Evolutionary conservation across 2,329 filamentous ascomycete genomes (phyloP).

Genomic region (Ophiocordyceps australis): DNA sequence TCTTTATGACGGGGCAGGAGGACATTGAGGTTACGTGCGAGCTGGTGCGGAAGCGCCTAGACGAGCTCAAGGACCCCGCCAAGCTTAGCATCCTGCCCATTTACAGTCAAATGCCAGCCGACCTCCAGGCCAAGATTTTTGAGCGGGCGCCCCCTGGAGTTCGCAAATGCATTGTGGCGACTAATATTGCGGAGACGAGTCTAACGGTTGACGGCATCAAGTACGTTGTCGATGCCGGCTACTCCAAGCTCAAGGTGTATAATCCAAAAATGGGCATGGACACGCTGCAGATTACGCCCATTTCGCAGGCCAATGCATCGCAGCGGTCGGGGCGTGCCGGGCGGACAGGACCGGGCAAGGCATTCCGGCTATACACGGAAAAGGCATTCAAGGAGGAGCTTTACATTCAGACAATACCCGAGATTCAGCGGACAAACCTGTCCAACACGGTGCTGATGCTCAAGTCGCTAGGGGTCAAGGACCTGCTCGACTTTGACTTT

Average conservation of each 20-base stretch:
- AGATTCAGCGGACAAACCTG: constrained; percentile 92
- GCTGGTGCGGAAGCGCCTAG: constrained; percentile 70
- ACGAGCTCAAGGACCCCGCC: constrained; percentile 81
- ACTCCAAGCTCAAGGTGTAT: constrained; percentile 95
- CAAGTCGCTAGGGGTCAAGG: constrained; percentile 86
- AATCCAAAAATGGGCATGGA: constrained; percentile 99
- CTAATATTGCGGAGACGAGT: constrained; percentile 96
- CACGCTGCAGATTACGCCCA: constrained; percentile 90
- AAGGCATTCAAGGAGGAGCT: constrained; percentile 90
- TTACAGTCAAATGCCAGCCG: constrained; percentile 98
- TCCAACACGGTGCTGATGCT: constrained; percentile 87
- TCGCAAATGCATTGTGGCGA: constrained; percentile 93
- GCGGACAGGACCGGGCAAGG: constrained; percentile 86
- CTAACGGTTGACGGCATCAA: constrained; percentile 97
- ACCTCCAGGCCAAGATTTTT: constrained; percentile 95
- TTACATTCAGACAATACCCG: constrained; percentile 91
- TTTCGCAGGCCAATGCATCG: constrained; percentile 89
- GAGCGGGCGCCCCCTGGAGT: constrained; percentile 80
- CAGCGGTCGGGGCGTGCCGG: constrained; percentile 89
- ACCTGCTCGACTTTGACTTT: constrained; percentile 92
- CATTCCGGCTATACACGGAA: constrained; percentile 87
- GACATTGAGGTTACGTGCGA: constrained; percentile 97
- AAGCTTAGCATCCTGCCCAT: constrained; percentile 91
- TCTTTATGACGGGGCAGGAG: constrained; percentile 99
- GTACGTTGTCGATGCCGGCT: constrained; percentile 94